These are phyloP conservation scores for Silene uniflora DNA, from an alignment of 148 eudicot genomes.

Conservation along the genomic window DNA sequence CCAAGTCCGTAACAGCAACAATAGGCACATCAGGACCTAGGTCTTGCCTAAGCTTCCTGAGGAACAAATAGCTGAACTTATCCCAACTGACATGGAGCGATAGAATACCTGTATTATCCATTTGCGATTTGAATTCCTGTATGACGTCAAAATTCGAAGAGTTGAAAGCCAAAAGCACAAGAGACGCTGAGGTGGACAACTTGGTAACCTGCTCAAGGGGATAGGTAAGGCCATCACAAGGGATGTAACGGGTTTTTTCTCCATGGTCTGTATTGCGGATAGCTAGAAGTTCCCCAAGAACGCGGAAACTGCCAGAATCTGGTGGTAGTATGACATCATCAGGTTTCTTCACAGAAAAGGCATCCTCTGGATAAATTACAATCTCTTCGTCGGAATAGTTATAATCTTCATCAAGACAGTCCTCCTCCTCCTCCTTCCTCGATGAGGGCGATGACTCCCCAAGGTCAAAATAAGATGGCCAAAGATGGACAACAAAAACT, in stretches of 20 bases:
- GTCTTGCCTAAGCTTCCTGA: neutral
- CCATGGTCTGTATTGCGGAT: neutral
- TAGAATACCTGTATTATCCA: neutral
- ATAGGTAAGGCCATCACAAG: neutral
- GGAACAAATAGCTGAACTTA: too few relatives aligned
- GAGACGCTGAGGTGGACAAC: neutral
- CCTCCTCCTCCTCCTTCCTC: neutral
- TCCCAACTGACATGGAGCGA: neutral
- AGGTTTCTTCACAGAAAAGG: neutral
- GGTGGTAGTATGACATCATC: neutral
- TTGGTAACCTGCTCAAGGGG: neutral
- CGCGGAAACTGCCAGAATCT: neutral
- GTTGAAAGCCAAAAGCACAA: neutral
- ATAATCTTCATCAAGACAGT: neutral
- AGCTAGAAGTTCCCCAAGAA: neutral
- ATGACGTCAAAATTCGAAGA: neutral
- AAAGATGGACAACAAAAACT: neutral
- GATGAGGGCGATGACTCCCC: neutral
- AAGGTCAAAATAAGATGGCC: neutral
- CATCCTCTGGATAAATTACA: neutral
- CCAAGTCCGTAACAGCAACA: neutral
- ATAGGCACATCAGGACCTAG: neutral
- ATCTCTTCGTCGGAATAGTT: neutral
- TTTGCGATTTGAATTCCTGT: neutral
- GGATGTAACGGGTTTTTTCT: neutral